phyloP scores from a whole-genome alignment of 192 early-diverging fungal genomes.

The Thamnidium elegans region DNA sequence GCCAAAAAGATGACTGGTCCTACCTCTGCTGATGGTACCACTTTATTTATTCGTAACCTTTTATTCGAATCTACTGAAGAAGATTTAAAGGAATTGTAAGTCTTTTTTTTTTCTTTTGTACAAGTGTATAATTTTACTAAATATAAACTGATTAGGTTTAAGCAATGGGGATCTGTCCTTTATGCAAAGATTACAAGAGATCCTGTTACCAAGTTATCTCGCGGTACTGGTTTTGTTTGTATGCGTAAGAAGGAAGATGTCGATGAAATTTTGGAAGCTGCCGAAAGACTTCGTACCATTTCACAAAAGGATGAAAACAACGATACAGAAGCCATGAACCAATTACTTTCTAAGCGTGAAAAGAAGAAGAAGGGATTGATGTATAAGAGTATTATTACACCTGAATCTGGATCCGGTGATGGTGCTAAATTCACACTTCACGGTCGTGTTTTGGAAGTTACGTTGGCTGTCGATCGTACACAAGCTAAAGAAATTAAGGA shows the following conservation, averaged over 20 bases:
- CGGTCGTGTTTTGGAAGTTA: conserved; percentile 81
- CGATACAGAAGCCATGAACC: conserved; percentile 33
- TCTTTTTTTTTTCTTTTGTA: neutral
- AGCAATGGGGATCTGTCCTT: conserved; percentile 66
- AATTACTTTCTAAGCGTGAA: conserved; percentile 39
- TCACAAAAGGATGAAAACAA: conserved; percentile 43
- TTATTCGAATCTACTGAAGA: conserved; percentile 88
- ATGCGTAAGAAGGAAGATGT: conserved; percentile 72
- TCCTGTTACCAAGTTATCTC: conserved; percentile 73
- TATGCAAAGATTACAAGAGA: conserved; percentile 88
- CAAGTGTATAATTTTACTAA: neutral
- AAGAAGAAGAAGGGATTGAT: conserved; percentile 56
- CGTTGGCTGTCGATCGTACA: conserved; percentile 71
- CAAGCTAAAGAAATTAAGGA: conserved; percentile 65
- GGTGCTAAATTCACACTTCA: conserved; percentile 65
- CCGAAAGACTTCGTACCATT: conserved; percentile 56
- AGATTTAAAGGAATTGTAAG: conserved; percentile 56
- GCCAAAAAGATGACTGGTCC: conserved; percentile 35
- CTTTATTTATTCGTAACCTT: conserved; percentile 92
- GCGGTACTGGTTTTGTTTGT: conserved; percentile 95
- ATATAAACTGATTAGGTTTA: conserved; percentile 50
- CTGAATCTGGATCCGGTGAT: conserved; percentile 53
- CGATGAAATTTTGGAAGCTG: conserved; percentile 70
- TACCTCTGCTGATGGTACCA: conserved; percentile 59
- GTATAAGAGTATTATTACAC: conserved; percentile 58